phyloP scores from a whole-genome alignment of 352 stramenopile genomes.

The Phytopythium chamaehyphon region DNA sequence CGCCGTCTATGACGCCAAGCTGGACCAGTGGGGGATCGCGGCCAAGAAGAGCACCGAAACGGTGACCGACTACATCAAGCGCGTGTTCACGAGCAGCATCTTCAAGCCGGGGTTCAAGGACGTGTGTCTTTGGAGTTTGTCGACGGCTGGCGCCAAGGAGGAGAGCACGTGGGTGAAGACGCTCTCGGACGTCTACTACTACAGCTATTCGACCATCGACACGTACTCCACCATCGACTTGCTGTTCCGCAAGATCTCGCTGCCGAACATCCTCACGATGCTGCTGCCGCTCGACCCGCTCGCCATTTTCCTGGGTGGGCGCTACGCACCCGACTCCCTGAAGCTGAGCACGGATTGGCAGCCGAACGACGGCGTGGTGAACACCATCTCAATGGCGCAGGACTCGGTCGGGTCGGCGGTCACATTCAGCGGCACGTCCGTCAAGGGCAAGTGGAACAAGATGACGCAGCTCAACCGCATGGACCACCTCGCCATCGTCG shows the following conservation, averaged over 20 bases:
- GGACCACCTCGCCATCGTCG: slow-evolving; percentile 41
- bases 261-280: slow-evolving; percentile 50
- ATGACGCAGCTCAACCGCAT: slow-evolving; percentile 42
- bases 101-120: slow-evolving; percentile 41
- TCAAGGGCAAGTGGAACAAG: slow-evolving; percentile 45
- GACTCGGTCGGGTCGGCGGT: slow-evolving; percentile 20
- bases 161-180: slow-evolving; percentile 50
- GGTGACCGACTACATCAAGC: slow-evolving; percentile 30
- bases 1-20: slow-evolving; percentile 42
- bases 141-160: slow-evolving; percentile 37
- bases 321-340: slow-evolving; percentile 22
- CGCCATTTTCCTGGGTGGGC: slow-evolving; percentile 29
- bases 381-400: slow-evolving; percentile 39
- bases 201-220: slow-evolving; percentile 42
- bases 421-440: slow-evolving; percentile 22
- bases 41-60: slow-evolving; percentile 21
- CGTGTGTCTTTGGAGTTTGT: slow-evolving; percentile 41
- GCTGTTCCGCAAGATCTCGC: slow-evolving; percentile 29
- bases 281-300: slow-evolving; percentile 30
- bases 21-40: slow-evolving; percentile 44
- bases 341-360: slow-evolving; percentile 35
- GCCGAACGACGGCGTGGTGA: slow-evolving; percentile 42
- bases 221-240: slow-evolving; percentile 28
- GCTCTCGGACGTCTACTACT: slow-evolving; percentile 55
- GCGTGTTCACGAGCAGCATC: slow-evolving; percentile 32